Conservation (phyloP, 805 yeast species). For the Ogataea pini region DNA sequence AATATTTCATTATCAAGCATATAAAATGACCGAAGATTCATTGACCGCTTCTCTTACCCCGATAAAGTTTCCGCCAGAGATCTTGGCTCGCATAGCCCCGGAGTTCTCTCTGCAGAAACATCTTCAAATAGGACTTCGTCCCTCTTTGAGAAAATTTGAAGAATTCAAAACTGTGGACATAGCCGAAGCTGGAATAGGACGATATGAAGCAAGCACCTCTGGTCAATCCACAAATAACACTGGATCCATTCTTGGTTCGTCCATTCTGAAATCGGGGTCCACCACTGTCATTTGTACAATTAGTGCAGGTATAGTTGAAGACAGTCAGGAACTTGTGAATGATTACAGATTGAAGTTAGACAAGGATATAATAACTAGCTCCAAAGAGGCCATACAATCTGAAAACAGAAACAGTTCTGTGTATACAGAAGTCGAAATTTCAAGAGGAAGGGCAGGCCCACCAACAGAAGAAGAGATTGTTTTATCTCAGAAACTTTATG, state of each 20-base stretch:
- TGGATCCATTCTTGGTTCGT: conserved; percentile 57
- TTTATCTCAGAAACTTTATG: conserved; percentile 63
- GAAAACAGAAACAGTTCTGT: conserved; percentile 42
- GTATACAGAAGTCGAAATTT: conserved; percentile 75
- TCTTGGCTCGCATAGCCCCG: conserved; percentile 82
- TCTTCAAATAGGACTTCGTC: conserved; percentile 71
- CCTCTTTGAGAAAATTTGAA: conserved; percentile 65
- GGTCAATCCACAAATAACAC: conserved; percentile 19
- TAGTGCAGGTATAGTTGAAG: conserved; percentile 66
- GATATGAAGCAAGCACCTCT: conserved; percentile 27
- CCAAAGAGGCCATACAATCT: conserved; percentile 15
- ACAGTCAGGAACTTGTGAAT: conserved; percentile 43
- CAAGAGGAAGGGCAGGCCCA: conserved; percentile 74
- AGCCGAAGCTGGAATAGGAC: conserved; percentile 39
- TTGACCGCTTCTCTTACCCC: conserved; percentile 29
- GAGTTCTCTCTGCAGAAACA: conserved; percentile 81
- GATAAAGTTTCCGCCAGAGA: conserved; percentile 75
- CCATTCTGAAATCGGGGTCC: conserved; percentile 68
- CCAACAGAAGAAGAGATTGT: conserved; percentile 87
- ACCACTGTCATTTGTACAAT: conserved; percentile 73
- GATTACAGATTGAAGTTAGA: conserved; percentile 43
- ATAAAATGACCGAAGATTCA: not conserved
- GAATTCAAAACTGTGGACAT: conserved; percentile 67
- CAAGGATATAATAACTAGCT: conserved; percentile 35
- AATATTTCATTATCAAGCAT: too few species aligned